phyloP scores from a whole-genome alignment of 2,329 filamentous ascomycete genomes.

The Neonectria punicea region DNA sequence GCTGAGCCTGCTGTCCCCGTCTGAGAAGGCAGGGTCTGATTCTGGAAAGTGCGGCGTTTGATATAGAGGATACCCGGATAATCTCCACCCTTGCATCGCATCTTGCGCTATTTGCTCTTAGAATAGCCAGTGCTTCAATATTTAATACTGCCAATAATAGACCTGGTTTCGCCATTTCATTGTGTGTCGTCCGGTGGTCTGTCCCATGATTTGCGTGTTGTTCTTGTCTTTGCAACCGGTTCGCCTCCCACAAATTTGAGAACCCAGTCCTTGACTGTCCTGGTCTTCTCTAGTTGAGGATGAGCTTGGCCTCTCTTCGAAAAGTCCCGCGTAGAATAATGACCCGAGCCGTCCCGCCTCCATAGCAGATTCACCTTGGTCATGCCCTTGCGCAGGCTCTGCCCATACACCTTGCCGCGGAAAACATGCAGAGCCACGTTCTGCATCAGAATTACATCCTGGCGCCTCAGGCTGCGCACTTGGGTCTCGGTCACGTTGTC shows the following conservation, averaged over 20 bases:
- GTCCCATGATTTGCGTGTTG: conserved; percentile 49
- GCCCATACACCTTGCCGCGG: conserved; percentile 81
- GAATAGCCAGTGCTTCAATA: conserved; percentile 17
- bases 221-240: conserved; percentile 26
- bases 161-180: conserved; percentile 31
- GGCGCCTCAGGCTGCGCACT: conserved; percentile 65
- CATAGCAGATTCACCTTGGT: conserved; percentile 76
- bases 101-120: conserved; percentile 16
- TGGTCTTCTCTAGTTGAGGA: conserved; percentile 71
- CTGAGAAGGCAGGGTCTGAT: conserved; percentile 14
- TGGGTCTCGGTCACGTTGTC: conserved; percentile 46
- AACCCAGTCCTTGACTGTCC: conserved; percentile 79
- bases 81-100: conserved; percentile 37
- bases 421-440: conserved; percentile 85
- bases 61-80: conserved; percentile 41
- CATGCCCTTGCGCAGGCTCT: conserved; percentile 78
- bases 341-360: conserved; percentile 61
- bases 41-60: conserved; percentile 32
- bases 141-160: conserved; percentile 17
- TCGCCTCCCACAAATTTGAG: conserved; percentile 70
- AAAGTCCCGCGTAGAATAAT: conserved; percentile 66
- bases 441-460: conserved; percentile 82
- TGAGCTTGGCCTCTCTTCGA: conserved; percentile 46
- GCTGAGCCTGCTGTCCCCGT: conserved; percentile 41
- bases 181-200: conserved; percentile 55